A percentile compares a stretch with the other conserved stretches of the same genome.
Conservation (phyloP, 768 basidiomycete genomes). For the Hericium rajendrae region DNA sequence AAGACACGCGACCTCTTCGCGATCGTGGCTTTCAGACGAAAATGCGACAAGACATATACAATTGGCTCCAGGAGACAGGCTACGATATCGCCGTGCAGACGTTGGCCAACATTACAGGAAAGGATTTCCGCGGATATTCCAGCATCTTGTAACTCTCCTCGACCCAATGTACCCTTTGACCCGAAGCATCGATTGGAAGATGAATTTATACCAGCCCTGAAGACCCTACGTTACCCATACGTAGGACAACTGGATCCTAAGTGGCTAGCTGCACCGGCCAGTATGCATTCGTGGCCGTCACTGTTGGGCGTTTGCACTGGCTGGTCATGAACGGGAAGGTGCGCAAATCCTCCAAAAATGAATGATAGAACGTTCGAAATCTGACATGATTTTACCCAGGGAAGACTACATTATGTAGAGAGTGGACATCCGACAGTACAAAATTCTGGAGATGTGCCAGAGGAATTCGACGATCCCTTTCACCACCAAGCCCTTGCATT, state of each 20-base stretch:
- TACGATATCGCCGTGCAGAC: slow-evolving; percentile 62
- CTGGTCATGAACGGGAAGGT: slow-evolving; percentile 81
- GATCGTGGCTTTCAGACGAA: slow-evolving; percentile 64
- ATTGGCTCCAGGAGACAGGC: slow-evolving; percentile 56
- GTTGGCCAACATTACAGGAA: slow-evolving; percentile 69
- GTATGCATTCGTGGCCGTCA: slow-evolving; percentile 87
- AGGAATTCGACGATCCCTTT: slow-evolving; percentile 64
- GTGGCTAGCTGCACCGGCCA: slow-evolving; percentile 81
- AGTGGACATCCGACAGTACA: slow-evolving; percentile 65
- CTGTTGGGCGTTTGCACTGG: slow-evolving; percentile 91
- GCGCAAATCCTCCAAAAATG: slow-evolving; percentile 13
- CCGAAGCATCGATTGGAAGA: slow-evolving; percentile 61
- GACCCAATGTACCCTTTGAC: slow-evolving; percentile 63
- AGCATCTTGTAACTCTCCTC: slow-evolving; percentile 59
- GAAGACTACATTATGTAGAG: slow-evolving; percentile 36
- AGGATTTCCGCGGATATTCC: slow-evolving; percentile 85
- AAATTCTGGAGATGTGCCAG: slow-evolving; percentile 48
- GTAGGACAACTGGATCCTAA: slow-evolving; percentile 71
- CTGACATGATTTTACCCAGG: slow-evolving; percentile 14
- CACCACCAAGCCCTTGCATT: slow-evolving; percentile 76
- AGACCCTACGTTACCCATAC: slow-evolving; percentile 74
- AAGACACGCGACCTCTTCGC: slow-evolving; percentile 73
- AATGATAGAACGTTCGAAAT: background rate
- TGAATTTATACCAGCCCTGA: slow-evolving; percentile 69
- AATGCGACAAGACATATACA: slow-evolving; percentile 69